Base-by-base conservation (phyloP, 2,329 filamentous ascomycete genomes). In the Rhytidhysteron rufulum region DNA sequence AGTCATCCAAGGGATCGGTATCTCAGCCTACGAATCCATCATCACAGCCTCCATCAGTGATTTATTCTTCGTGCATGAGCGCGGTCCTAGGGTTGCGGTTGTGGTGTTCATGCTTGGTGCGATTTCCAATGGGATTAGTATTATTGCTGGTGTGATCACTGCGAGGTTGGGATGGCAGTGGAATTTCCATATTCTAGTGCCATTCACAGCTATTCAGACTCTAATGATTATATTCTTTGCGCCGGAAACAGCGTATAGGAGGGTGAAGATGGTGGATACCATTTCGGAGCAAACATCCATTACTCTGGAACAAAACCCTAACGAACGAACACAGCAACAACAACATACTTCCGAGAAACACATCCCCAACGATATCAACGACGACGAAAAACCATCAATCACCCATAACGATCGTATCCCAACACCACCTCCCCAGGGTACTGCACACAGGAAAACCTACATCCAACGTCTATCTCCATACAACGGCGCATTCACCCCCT, bases 11-110 rank as follows among this genome's bases (percentile, higher is more conserved):
- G 53, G 55, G 2, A 34, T 57, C 6, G 54, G 54, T 4, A 42
- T 47, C 4, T 53, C 52, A 4, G 54, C 54, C 4, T 57, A 50
- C 44, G 54, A 57, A 34, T 52, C 48, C 32, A 41, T 57, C 4
- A 50, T 46, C 3, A 38, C 55, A 31, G 50, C 54, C 2, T 42
- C 51, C 3, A 39, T 57, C 4, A 52, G 54, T 11, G 54, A 58
- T 31, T 45, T 58, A 7, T 15, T 53, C 31, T 57, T 52, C 34
- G 37, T 57, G 16, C 52, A 58, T 31, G 50, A 57, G 20, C 51
- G 54, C 18, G 53, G 41, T 15, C 25, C 46, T 31, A 49, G 50
- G 13, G 53, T 52, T 1, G 45, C 54, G 15, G 9, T 55, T 15
- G 44, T 55, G 7, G 49, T 57, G 9, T 44, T 48, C 5, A 50